These are phyloP conservation scores for Lupinus albus DNA, from an alignment of 306 rosid species.

Conservation along the genomic window DNA sequence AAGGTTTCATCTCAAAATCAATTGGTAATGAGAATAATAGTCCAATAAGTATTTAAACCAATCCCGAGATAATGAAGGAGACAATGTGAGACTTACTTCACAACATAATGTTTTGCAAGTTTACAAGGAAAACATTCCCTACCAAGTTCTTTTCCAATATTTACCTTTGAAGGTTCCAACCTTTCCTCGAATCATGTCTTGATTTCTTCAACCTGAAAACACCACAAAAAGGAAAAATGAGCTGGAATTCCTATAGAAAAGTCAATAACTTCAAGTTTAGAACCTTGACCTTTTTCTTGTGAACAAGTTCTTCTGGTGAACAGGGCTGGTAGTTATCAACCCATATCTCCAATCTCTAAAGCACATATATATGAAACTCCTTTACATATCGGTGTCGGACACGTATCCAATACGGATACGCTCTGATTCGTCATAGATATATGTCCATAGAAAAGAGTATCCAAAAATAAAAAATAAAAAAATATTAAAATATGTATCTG, in stretches of 20 bases:
- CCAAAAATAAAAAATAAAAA: no score
- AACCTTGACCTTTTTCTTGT: slow-evolving; percentile 74
- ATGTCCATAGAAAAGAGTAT: no score
- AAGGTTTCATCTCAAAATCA: no score
- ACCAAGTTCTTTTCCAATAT: slow-evolving; percentile 7
- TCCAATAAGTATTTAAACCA: no score
- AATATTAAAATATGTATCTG: no score
- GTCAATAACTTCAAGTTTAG: slow-evolving; percentile 30
- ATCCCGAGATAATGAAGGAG: no score
- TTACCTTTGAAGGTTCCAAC: slow-evolving; percentile 71
- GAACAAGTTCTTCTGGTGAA: slow-evolving; percentile 81
- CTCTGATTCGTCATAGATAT: no score
- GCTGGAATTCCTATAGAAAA: slow-evolving; percentile 25
- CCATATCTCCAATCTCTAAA: slow-evolving; percentile 77
- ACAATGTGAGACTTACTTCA: no score
- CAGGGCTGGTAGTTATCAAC: slow-evolving; percentile 78
- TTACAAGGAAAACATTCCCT: slow-evolving; percentile 14
- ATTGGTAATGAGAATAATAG: no score
- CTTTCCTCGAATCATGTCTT: slow-evolving; percentile 81
- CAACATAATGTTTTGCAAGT: slow-evolving; percentile 29
- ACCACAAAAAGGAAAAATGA: slow-evolving; percentile 23
- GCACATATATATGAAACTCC: no score
- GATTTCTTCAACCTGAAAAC: slow-evolving; percentile 78
- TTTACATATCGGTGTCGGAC: no score
- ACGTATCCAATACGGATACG: no score